Base-by-base conservation (phyloP, 257 asterid species). In the Solanum gandarillasii region DNA sequence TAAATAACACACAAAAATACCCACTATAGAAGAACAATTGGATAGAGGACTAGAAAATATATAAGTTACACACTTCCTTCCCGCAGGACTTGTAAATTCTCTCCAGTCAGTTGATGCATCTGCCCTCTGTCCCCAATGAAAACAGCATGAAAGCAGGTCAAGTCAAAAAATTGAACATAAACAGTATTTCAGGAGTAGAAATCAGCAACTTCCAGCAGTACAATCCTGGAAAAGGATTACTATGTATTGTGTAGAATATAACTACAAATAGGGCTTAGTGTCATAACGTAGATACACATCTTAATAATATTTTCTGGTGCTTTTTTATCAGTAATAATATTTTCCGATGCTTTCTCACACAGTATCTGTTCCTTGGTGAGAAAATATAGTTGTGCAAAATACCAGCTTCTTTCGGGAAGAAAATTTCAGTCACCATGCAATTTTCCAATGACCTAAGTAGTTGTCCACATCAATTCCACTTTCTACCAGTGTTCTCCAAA, bases 71-170 rank as follows among this genome's bases (percentile, higher is more conserved):
- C 85, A 97, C 99, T 95, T 97, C 88, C 92, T 92, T 85, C 99
- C 99, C 23, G 91, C 98, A 58, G 98, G 92, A 84, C 93, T 87
- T 81, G 91, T 93, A 90, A 89, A 60, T 91, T 97, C 99, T 90
- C 93, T 94, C 99, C 99, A 97, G 93, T 94, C 98, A 55, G 99
- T 97, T 43, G 98, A 82, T 75, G 98, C 95, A 94, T 97, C 99
- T 14, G 98, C 99, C 92, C 96, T 96, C 99, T 97, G 96, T 84
- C 89, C 88, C 71, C 74, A 86, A 92, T 73, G 87, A 41, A 89
- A 86, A 65, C 68, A 84, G 88, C 90, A 88, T 89, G 35, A 35
- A 86, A 73, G 84, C 74, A 43, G 74, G 21, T 78, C 31, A 83
- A 55, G 70, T 25, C 21, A 58, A 48, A 87, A 5, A 7, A 21